Conservation (phyloP, 306 rosid species). For the Trifolium fragiferum region DNA sequence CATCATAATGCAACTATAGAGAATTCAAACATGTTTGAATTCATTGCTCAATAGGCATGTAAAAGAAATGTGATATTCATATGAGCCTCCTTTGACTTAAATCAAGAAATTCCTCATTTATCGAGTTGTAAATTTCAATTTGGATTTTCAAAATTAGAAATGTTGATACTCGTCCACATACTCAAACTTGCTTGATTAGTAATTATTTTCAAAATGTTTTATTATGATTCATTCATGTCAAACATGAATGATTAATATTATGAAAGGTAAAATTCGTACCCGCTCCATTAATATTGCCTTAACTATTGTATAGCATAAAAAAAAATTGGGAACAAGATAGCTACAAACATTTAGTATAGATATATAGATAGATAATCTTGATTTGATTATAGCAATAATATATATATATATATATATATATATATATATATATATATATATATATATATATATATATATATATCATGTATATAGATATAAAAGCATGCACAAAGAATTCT, state of each 20-base stretch:
- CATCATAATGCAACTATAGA: too few relatives aligned
- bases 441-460: too few relatives aligned
- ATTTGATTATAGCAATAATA: too few relatives aligned
- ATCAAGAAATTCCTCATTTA: neutral
- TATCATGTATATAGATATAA: too few relatives aligned
- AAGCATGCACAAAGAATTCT: constrained; percentile 13
- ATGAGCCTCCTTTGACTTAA: neutral
- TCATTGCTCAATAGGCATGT: neutral
- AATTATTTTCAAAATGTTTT: too few relatives aligned
- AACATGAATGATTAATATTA: too few relatives aligned
- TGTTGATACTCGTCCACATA: neutral
- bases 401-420: too few relatives aligned
- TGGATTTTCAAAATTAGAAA: neutral
- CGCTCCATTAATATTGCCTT: neutral
- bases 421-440: too few relatives aligned
- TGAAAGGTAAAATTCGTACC: neutral
- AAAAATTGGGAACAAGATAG: too few relatives aligned
- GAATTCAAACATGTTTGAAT: neutral
- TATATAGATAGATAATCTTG: too few relatives aligned
- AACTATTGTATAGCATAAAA: neutral
- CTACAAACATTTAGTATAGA: neutral
- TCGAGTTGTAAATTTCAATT: neutral
- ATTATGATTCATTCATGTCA: too few relatives aligned
- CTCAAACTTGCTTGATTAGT: neutral
- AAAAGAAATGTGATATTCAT: neutral